phyloP scores from a whole-genome alignment of 345 rosid species.

The Schrenkiella parvula region DNA sequence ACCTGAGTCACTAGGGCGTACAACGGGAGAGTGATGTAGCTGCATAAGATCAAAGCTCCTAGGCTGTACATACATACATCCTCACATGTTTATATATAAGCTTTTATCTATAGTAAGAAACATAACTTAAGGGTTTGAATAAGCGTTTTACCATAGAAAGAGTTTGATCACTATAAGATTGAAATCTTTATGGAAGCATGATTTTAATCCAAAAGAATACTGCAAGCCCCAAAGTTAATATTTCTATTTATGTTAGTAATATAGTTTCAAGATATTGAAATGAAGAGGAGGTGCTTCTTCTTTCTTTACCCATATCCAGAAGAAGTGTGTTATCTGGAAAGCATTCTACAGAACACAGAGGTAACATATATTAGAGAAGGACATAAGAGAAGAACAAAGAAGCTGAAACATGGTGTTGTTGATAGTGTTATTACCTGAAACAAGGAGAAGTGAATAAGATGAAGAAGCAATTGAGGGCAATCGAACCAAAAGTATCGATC shows the following conservation, averaged over 20 bases:
- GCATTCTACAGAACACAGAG: constrained; percentile 60
- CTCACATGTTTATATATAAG: not conserved
- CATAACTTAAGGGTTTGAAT: not conserved
- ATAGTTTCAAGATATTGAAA: not conserved
- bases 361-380: not conserved
- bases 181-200: constrained; percentile 73
- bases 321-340: constrained; percentile 91
- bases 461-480: constrained; percentile 71
- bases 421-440: constrained; percentile 57
- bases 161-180: constrained; percentile 48
- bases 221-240: constrained; percentile 29
- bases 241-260: not conserved
- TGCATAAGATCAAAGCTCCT: constrained; percentile 62
- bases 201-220: constrained; percentile 68
- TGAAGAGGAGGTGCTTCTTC: not conserved
- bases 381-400: not conserved
- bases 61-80: constrained; percentile 39
- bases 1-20: constrained; percentile 96
- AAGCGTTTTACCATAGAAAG: constrained; percentile 53
- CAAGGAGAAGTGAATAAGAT: constrained; percentile 80
- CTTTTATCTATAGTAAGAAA: not conserved
- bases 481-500: constrained; percentile 87
- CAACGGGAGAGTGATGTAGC: constrained; percentile 90
- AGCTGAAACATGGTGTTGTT: not conserved
- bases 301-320: constrained; percentile 78